phyloP scores from a whole-genome alignment of 2,329 filamentous ascomycete species.

The Fusarium papillatum region DNA sequence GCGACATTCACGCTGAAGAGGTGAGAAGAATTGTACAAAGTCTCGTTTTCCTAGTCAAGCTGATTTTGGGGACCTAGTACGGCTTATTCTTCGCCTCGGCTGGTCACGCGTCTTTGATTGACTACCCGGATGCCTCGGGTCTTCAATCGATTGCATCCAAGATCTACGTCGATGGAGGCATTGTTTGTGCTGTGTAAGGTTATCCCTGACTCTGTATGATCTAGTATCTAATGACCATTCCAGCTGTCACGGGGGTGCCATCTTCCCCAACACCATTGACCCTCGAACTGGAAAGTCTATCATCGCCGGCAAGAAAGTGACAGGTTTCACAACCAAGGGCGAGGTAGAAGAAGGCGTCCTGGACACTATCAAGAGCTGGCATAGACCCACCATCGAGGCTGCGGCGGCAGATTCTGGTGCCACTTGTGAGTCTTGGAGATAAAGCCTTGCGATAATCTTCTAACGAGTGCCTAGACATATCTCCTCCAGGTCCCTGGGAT shows the following conservation, averaged over 20 bases:
- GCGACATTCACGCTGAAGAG: slow-evolving; percentile 38
- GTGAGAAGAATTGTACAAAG: not conserved
- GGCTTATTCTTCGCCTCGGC: slow-evolving; percentile 35
- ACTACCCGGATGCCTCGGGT: not conserved
- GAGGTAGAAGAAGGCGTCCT: not conserved
- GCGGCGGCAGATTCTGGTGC: not conserved
- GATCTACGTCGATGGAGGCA: not conserved
- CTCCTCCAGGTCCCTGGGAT: not conserved
- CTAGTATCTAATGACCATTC: not conserved
- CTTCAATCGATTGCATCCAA: not conserved
- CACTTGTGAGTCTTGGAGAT: not conserved
- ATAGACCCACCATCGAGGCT: not conserved
- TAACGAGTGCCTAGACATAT: not conserved
- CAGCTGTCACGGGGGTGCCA: not conserved
- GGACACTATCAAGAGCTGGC: not conserved
- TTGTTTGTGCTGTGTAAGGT: not conserved
- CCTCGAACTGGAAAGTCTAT: not conserved
- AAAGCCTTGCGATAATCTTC: not conserved
- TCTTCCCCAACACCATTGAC: not conserved
- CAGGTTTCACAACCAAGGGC: not conserved
- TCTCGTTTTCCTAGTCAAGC: not conserved
- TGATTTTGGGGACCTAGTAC: slow-evolving; percentile 13
- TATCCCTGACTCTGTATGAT: not conserved
- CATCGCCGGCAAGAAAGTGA: not conserved
- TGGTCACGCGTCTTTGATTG: not conserved